Evolutionary conservation across 768 basidiomycete species (phyloP), one percentile per base, ranked within the genome.

Genomic region (Boletellus sp.): DNA sequence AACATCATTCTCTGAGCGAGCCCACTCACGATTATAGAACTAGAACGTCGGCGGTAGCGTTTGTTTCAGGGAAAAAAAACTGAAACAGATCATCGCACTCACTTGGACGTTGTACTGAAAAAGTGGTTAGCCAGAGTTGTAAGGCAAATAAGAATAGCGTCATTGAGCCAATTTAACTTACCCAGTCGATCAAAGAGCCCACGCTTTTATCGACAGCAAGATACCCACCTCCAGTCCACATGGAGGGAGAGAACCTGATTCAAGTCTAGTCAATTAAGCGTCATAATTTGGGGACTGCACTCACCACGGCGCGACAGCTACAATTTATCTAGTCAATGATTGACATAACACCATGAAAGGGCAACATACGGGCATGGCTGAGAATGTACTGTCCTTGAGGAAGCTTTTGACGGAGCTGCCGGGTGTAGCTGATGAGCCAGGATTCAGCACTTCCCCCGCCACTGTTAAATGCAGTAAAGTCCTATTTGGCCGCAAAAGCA

Each of bases 111-210:
- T 77, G 13, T 61, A 61, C 59, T 61, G 20, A 32, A 32, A 37
- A 0, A 6, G 19, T 4, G 10, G 17, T 47, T 2, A 24, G 24
- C 16, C 23, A 48, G 17, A 1, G 22, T 2, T 28, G 1, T 12
- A 1, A 24, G 19, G n/a, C 13, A 8, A 0, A 22, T 15, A 3
- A 26, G 16, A 33, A 20, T 13, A 20, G 10, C 7, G 4, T 17
- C 8, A 24, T 39, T 15, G 15, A 19, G 37, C 13, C 15, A 10
- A 22, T 16, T 20, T 15, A 16, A 60, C 58, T 55, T 35, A 75
- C 74, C 72, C 73, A 77, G 52, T 77, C 76, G 24, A 77, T 77
- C 48, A 75, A 43, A 47, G 56, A 66, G 22, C 75, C 75, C 28
- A 76, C 75, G 10, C 58, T 58, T 44, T 56, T 22, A 70, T 70